A percentile compares a stretch with the other conserved stretches of the same genome.
Conservation (phyloP, 1,139 yeast genomes). For the Pichia sp. region DNA sequence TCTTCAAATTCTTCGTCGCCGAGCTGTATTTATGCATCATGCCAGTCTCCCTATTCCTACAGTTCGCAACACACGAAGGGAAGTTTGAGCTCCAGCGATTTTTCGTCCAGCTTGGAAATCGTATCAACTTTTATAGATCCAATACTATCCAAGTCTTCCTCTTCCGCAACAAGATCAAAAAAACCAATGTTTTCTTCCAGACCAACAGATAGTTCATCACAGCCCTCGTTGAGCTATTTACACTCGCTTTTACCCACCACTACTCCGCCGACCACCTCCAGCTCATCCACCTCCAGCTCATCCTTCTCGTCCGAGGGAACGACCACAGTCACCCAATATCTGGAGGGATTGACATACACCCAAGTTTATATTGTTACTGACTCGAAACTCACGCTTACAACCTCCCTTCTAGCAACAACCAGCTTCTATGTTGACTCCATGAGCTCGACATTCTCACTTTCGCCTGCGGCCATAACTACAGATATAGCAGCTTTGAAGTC, state of each 20-base stretch:
- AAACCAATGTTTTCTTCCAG: no score
- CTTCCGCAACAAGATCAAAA: background rate
- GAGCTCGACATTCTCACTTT: slow-evolving; percentile 26
- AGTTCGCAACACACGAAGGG: background rate
- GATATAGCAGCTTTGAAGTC: slow-evolving; percentile 24
- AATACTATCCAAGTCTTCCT: background rate
- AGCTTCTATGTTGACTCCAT: slow-evolving; percentile 22
- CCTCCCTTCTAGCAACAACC: slow-evolving; percentile 34
- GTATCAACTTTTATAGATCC: background rate
- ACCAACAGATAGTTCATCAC: no score
- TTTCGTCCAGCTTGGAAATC: background rate
- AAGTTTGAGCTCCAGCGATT: no score
- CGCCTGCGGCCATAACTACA: slow-evolving; percentile 28
- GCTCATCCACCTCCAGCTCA: background rate
- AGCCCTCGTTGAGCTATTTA: background rate
- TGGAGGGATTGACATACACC: slow-evolving; percentile 31
- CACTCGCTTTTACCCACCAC: background rate
- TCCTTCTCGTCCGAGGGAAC: slow-evolving; percentile 7
- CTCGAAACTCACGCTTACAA: slow-evolving; percentile 36
- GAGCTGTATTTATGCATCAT: background rate
- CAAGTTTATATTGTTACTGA: slow-evolving; percentile 42
- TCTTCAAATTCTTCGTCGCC: background rate
- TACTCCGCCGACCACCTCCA: background rate
- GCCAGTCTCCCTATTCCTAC: background rate
- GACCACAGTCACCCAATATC: slow-evolving; percentile 17